Evolutionary conservation across 192 early-diverging fungal genomes (phyloP).

Genomic region (Dissophora globulifera): DNA sequence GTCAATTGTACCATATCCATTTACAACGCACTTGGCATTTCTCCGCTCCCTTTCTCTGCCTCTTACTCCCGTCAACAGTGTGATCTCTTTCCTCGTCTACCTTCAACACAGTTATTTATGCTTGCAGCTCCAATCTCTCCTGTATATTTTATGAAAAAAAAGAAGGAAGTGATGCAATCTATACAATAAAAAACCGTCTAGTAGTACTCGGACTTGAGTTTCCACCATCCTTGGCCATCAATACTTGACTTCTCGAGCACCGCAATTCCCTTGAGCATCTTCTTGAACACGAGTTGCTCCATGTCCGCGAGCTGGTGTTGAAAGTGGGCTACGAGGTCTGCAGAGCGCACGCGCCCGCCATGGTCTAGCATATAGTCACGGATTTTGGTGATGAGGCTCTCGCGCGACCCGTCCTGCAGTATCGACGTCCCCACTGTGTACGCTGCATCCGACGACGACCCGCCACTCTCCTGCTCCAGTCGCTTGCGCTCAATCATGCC

Average conservation of each 20-base stretch:
- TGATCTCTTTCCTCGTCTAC: too few species aligned
- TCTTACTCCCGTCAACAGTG: too few species aligned
- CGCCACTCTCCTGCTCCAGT: constrained; percentile 36
- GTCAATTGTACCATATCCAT: constrained; percentile 1
- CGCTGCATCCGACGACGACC: constrained; percentile 5
- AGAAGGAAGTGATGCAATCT: neutral
- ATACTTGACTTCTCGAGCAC: constrained; percentile 47
- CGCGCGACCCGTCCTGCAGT: constrained; percentile 26
- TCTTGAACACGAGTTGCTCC: constrained; percentile 67
- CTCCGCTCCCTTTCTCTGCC: neutral
- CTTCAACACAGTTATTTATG: too few species aligned
- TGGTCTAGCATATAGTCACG: constrained; percentile 63
- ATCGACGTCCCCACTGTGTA: too few species aligned
- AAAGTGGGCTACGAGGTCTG: constrained; percentile 65
- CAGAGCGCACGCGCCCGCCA: constrained; percentile 57
- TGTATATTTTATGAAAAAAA: neutral
- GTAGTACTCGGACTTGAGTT: constrained; percentile 67
- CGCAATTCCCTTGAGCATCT: constrained; percentile 76
- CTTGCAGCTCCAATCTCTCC: neutral
- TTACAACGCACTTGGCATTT: neutral
- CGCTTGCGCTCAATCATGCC: constrained; percentile 55
- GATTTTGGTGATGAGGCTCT: constrained; percentile 62
- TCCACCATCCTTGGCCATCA: constrained; percentile 61
- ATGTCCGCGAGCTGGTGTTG: constrained; percentile 59
- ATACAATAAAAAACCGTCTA: constrained; percentile 1